Evolutionary conservation across 2,329 filamentous ascomycete genomes (phyloP).

Genomic region (Rachicladosporium sp.): DNA sequence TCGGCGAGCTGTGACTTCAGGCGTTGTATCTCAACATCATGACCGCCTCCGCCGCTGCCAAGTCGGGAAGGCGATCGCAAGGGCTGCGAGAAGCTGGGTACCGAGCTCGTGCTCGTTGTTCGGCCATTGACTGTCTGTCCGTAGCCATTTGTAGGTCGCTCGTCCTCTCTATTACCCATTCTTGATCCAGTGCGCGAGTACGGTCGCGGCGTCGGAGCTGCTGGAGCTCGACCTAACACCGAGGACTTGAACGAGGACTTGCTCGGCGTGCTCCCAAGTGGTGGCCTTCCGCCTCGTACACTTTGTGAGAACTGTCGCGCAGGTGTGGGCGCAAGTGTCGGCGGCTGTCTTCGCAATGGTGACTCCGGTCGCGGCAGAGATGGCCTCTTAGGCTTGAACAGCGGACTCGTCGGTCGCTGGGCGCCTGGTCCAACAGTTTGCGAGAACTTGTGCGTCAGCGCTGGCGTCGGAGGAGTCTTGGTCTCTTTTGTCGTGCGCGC

Average conservation of each 20-base stretch:
- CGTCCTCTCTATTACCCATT: conserved; percentile 28
- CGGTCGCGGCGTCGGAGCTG: conserved; percentile 29
- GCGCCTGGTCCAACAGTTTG: conserved; percentile 67
- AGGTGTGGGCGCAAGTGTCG: conserved; percentile 42
- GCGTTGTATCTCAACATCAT: conserved; percentile 59
- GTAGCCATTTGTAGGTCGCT: conserved; percentile 4
- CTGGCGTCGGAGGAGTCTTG: conserved; percentile 42
- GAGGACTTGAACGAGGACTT: conserved; percentile 29
- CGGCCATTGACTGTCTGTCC: conserved; percentile 23
- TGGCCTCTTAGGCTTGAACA: conserved; percentile 57
- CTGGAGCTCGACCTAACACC: conserved; percentile 38
- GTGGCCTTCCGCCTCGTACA: conserved; percentile 34
- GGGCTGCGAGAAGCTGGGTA: conserved; percentile 26
- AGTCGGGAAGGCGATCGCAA: conserved; percentile 26
- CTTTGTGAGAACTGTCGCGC: conserved; percentile 47
- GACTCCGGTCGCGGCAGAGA: conserved; percentile 85
- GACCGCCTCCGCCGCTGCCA: conserved; percentile 17
- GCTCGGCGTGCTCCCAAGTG: conserved; percentile 22
- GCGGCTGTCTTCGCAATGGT: conserved; percentile 52
- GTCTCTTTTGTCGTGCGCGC: conserved; percentile 6
- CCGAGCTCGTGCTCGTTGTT: conserved; percentile 21
- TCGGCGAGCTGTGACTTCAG: conserved; percentile 67
- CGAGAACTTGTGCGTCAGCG: conserved; percentile 60
- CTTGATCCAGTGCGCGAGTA: conserved; percentile 37
- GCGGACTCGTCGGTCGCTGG: conserved; percentile 53